Evolutionary conservation across 129 eudicot genomes (phyloP).

Genomic region (Kitagawia praeruptora): DNA sequence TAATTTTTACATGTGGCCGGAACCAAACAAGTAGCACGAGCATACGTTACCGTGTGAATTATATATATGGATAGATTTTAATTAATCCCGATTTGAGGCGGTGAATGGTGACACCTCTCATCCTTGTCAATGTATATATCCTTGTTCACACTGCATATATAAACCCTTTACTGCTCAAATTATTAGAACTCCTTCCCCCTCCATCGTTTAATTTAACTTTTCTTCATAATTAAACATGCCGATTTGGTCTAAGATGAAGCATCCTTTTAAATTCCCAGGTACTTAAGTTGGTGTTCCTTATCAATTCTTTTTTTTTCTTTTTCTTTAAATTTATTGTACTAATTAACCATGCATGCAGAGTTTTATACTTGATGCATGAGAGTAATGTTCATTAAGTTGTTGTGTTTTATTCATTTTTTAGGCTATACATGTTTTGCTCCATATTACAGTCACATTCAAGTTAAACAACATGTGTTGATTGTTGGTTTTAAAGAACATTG

Average conservation of each 20-base stretch:
- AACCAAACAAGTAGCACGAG: not conserved
- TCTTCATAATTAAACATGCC: conserved; percentile 1
- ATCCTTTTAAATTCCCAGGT: conserved; percentile 11
- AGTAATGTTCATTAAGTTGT: too few relatives aligned
- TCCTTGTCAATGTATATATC: too few relatives aligned
- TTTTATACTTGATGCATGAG: too few relatives aligned
- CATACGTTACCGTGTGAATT: not conserved
- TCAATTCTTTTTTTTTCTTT: not conserved
- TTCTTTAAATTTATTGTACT: not conserved
- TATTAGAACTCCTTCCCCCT: not conserved
- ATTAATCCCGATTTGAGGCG: not conserved
- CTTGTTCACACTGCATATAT: too few relatives aligned
- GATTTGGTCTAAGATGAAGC: conserved; percentile 25
- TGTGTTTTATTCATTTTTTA: too few relatives aligned
- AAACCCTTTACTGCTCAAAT: not conserved
- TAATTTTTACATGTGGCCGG: not conserved
- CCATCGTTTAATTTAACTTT: too few relatives aligned
- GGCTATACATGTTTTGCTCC: too few relatives aligned
- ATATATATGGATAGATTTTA: too few relatives aligned
- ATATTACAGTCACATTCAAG: too few relatives aligned
- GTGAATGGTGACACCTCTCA: not conserved
- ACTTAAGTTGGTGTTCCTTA: not conserved
- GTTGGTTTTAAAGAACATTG: too few relatives aligned
- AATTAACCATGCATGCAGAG: not conserved
- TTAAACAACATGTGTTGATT: too few relatives aligned